These are phyloP conservation scores for Russula emetica DNA, from an alignment of 768 basidiomycete species.

Conservation along the genomic window DNA sequence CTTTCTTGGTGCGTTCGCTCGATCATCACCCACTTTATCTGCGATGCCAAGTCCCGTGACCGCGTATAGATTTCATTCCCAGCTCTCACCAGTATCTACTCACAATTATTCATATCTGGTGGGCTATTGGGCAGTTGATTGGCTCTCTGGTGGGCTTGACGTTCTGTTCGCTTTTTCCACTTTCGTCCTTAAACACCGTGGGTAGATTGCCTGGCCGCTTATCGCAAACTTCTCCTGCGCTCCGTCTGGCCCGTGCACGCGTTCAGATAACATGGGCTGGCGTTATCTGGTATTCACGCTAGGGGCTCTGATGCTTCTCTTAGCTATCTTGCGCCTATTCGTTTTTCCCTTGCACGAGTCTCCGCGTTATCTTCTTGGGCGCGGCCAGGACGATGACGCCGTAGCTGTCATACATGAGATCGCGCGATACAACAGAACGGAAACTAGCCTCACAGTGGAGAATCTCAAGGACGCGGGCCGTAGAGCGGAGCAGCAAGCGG, in stretches of 20 bases:
- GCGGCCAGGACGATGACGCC: slow-evolving; percentile 50
- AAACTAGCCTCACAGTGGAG: slow-evolving; percentile 42
- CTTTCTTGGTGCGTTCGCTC: slow-evolving; percentile 40
- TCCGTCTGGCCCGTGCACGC: slow-evolving; percentile 37
- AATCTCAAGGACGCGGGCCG: slow-evolving; percentile 39
- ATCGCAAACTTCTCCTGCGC: slow-evolving; percentile 53
- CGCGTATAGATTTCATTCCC: slow-evolving; percentile 44
- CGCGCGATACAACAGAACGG: slow-evolving; percentile 48
- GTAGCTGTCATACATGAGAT: slow-evolving; percentile 46
- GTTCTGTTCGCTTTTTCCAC: not conserved
- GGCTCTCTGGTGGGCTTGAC: slow-evolving; percentile 41
- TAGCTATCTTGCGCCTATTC: slow-evolving; percentile 53
- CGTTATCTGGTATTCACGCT: slow-evolving; percentile 53
- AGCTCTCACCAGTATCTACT: slow-evolving; percentile 54
- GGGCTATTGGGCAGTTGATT: slow-evolving; percentile 53
- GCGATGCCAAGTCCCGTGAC: not conserved
- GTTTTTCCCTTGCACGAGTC: slow-evolving; percentile 52
- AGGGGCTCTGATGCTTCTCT: slow-evolving; percentile 48
- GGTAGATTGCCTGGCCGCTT: slow-evolving; percentile 55
- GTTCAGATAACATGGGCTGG: slow-evolving; percentile 58
- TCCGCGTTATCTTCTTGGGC: slow-evolving; percentile 54
- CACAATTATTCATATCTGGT: slow-evolving; percentile 56
- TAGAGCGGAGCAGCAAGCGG: slow-evolving; percentile 24
- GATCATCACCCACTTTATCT: not conserved
- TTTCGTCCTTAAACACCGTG: not conserved